These are phyloP conservation scores for Backusella parvicylindrica DNA, from an alignment of 192 early-diverging fungal genomes.

Conservation along the genomic window DNA sequence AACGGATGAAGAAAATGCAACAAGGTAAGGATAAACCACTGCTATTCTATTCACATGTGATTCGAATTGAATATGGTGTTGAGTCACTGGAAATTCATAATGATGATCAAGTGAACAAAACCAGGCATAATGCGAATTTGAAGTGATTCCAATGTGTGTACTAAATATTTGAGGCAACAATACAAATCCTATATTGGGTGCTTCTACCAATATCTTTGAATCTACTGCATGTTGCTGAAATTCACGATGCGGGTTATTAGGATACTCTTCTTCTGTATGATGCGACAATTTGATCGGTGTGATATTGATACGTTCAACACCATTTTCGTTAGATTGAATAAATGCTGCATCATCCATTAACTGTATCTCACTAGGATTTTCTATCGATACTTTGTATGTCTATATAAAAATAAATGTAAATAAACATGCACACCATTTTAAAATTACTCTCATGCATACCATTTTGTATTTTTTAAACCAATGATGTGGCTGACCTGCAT, in stretches of 20 bases:
- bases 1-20: conserved; percentile 8
- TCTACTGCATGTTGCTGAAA: background rate
- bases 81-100: background rate
- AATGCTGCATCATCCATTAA: background rate
- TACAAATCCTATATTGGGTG: background rate
- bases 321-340: background rate
- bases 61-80: background rate
- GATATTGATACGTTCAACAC: conserved; percentile 1
- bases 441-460: background rate
- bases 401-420: background rate
- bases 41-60: background rate
- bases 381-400: background rate
- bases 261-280: background rate
- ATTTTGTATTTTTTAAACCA: conserved; percentile 2
- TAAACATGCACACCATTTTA: background rate
- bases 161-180: background rate
- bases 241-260: background rate
- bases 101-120: background rate
- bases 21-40: conserved; percentile 9
- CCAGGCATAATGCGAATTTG: background rate
- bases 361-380: background rate
- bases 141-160: background rate
- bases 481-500: background rate
- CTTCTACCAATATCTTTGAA: background rate
- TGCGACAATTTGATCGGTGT: background rate